Percentiles rank a stretch among this genome's conserved stretches.
phyloP scores from a whole-genome alignment of 1,139 yeast genomes.

The Yamadazyma membranifaciens region DNA sequence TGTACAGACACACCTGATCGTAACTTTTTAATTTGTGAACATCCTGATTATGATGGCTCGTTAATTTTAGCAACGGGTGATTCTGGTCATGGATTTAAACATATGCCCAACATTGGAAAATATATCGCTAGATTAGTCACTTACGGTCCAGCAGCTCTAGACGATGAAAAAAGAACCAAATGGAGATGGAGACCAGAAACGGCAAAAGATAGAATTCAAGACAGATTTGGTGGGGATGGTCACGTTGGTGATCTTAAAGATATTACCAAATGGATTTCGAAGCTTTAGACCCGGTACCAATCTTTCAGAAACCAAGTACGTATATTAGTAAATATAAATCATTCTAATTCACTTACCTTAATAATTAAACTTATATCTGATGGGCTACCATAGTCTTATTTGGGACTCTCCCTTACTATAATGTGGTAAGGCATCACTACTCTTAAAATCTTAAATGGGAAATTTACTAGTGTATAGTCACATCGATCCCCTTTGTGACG shows the following conservation, averaged over 20 bases:
- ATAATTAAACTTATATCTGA: no score
- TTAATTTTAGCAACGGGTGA: conserved; percentile 16
- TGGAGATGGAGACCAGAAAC: conserved; percentile 24
- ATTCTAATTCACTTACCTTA: no score
- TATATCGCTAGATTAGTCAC: conserved; percentile 2
- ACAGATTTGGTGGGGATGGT: conserved; percentile 24
- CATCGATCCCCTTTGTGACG: no score
- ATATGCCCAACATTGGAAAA: conserved; percentile 15
- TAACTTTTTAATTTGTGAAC: conserved; percentile 11
- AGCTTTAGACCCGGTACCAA: background rate
- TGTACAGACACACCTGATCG: conserved; percentile 14
- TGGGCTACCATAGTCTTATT: no score
- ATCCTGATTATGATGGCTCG: conserved; percentile 10
- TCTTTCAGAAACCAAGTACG: no score
- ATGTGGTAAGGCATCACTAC: no score
- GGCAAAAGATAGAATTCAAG: conserved; percentile 16
- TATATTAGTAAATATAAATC: no score
- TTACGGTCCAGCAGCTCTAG: conserved; percentile 10
- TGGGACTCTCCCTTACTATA: no score
- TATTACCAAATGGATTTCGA: conserved; percentile 18
- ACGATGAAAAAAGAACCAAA: conserved; percentile 12
- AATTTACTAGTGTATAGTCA: no score
- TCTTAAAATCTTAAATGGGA: no score
- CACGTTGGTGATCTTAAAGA: conserved; percentile 22
- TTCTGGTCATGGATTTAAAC: conserved; percentile 17